Evolutionary conservation across 768 basidiomycete genomes (phyloP), one percentile per base, ranked within the genome.

Genomic region (Mrakia frigida): DNA sequence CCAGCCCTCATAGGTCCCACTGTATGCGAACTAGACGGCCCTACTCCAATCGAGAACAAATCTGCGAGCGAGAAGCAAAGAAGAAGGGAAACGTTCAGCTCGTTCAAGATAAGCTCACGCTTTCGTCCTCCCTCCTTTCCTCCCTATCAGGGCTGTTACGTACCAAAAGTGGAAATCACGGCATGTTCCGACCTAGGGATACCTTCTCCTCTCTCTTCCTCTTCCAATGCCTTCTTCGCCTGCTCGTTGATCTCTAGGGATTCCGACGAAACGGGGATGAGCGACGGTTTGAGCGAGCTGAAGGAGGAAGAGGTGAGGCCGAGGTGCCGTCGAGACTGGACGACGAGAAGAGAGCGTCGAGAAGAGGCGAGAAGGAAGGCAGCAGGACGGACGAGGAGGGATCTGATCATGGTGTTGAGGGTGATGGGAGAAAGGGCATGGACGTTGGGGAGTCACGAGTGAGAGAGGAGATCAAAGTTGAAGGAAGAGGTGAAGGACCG

Each of bases 131-230:
- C 50, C 33, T 53, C 28, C 69, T 28, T 70, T 21, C 68, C 11
- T 18, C 46, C 2, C 2, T 41, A 1, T 41, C 13, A 28, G n/a
- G n/a, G n/a, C n/a, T n/a, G n/a, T n/a, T n/a, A 70, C 69, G 31
- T 21, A 70, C 69, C 94, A 81, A 95, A 96, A 0, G 94, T 89
- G 1, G 92, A 93, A 73, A 96, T 94, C 79, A 95, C 94, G 7
- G 94, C 94, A 68, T 82, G 82, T 33, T 72, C 70, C 4, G 70
- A 46, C 16, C 70, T 28, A 25, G 70, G 70, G 6, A 72, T 37
- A 14, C 70, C 70, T 39, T 50, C 70, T 53, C 31, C 70, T 7
- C 25, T 35, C 21, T 28, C 52, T 33, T 53, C 70, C 59, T 25
- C 52, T 5, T 68, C 65, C 9, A 56, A 6, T 9, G 56, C 56